A percentile compares a stretch with the other conserved stretches of the same genome.
Conservation (phyloP, 2,329 filamentous ascomycete species). For the Neonectria magnoliae region DNA sequence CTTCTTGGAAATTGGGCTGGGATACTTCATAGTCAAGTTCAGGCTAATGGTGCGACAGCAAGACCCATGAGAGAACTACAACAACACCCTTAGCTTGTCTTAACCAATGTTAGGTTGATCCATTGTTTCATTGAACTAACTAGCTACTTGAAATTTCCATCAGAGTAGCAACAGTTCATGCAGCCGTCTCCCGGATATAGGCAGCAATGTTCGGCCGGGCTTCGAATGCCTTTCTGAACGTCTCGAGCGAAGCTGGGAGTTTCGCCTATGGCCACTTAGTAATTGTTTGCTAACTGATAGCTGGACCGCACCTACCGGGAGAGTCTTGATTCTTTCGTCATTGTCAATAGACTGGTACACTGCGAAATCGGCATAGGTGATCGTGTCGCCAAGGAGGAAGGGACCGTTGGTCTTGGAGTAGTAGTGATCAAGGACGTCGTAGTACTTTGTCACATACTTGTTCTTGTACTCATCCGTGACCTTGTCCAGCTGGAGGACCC, state of each 20-base stretch:
- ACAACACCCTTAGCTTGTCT: too few species aligned
- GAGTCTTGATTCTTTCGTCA: conserved; percentile 44
- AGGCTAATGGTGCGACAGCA: too few species aligned
- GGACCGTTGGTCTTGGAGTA: conserved; percentile 46
- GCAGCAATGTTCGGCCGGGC: conserved; percentile 20
- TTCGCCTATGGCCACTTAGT: background rate
- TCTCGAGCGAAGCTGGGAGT: conserved; percentile 7
- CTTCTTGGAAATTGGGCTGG: too few species aligned
- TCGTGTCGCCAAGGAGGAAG: conserved; percentile 48
- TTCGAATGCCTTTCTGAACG: conserved; percentile 20
- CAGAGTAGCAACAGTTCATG: background rate
- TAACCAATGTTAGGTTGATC: too few species aligned
- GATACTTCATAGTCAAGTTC: too few species aligned
- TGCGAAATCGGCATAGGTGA: conserved; percentile 53
- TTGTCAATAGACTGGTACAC: conserved; percentile 53
- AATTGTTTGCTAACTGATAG: background rate
- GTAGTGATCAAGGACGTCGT: conserved; percentile 43
- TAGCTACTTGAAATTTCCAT: background rate
- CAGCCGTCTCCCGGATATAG: conserved; percentile 9
- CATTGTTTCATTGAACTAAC: background rate
- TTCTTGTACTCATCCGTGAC: conserved; percentile 47
- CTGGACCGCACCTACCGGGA: conserved; percentile 45
- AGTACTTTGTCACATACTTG: conserved; percentile 42
- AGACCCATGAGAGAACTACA: too few species aligned
- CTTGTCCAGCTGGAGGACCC: conserved; percentile 42